These are phyloP conservation scores for Calvatia gigantea DNA, from an alignment of 768 basidiomycete genomes.

Conservation along the genomic window DNA sequence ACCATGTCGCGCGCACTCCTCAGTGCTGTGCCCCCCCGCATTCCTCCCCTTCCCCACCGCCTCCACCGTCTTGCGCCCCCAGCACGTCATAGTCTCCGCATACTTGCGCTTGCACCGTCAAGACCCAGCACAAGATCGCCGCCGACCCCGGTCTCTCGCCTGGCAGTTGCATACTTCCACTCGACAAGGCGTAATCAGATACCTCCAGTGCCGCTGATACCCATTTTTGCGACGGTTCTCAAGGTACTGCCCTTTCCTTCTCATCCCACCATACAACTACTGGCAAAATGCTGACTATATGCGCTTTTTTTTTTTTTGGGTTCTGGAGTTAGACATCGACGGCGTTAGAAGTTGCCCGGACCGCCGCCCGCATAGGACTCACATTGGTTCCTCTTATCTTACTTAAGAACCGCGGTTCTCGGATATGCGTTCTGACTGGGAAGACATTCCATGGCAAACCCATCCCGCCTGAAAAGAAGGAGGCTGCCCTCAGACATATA, in stretches of 20 bases:
- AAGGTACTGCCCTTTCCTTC: slow-evolving; percentile 43
- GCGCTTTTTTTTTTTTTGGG: slow-evolving; percentile 8
- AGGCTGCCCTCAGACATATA: slow-evolving; percentile 42
- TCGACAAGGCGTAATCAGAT: slow-evolving; percentile 31
- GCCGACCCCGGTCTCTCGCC: slow-evolving; percentile 2
- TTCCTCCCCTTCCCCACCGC: background rate
- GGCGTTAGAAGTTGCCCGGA: slow-evolving; percentile 68
- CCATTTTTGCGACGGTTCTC: slow-evolving; percentile 52
- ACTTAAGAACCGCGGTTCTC: slow-evolving; percentile 51
- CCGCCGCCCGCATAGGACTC: slow-evolving; percentile 65
- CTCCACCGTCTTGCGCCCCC: background rate
- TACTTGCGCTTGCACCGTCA: background rate
- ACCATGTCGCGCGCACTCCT: slow-evolving; percentile 7
- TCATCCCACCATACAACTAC: no score
- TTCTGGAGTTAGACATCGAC: slow-evolving; percentile 79
- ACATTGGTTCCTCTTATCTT: slow-evolving; percentile 73
- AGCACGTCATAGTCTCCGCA: background rate
- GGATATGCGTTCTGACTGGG: slow-evolving; percentile 46
- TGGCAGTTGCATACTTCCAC: slow-evolving; percentile 28
- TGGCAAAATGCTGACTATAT: background rate
- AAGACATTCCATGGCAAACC: slow-evolving; percentile 46
- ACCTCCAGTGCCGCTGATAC: slow-evolving; percentile 35
- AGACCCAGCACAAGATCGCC: background rate
- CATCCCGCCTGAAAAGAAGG: slow-evolving; percentile 50
- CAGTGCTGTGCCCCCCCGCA: background rate